Evolutionary conservation across 1,284 basidiomycete genomes (phyloP).

Genomic region (Cryptococcus sp.): DNA sequence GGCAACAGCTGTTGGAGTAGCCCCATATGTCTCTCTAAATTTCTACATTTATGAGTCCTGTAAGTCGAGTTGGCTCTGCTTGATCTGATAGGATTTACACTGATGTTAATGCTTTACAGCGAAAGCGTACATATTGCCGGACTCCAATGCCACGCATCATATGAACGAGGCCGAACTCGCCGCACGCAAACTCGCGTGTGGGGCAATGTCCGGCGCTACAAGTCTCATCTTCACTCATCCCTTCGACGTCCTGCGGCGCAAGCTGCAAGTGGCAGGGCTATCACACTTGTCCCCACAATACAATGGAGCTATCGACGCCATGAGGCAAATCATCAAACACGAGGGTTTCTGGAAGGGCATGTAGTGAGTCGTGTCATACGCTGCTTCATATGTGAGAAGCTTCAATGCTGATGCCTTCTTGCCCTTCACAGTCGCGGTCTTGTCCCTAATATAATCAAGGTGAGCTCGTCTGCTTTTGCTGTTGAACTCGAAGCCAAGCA

Average conservation of each 20-base stretch:
- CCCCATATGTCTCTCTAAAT: conserved; percentile 67
- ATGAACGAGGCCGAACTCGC: conserved; percentile 37
- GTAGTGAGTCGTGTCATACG: conserved; percentile 40
- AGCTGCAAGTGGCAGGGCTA: conserved; percentile 90
- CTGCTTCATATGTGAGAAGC: background rate
- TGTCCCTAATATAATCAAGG: conserved; percentile 87
- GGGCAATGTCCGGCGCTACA: conserved; percentile 62
- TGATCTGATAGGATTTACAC: conserved; percentile 2
- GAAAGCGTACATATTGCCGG: conserved; percentile 36
- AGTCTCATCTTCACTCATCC: conserved; percentile 95
- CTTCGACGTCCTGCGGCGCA: conserved; percentile 87
- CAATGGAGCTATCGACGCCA: conserved; percentile 74
- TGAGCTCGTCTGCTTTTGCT: conserved; percentile 11
- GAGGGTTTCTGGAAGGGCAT: conserved; percentile 65
- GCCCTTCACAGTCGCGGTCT: conserved; percentile 74
- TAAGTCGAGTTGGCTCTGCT: conserved; percentile 16
- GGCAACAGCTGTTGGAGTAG: conserved; percentile 86
- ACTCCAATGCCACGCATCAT: conserved; percentile 11
- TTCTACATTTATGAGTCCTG: conserved; percentile 51
- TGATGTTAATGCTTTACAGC: conserved; percentile 13
- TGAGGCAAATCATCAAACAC: conserved; percentile 65
- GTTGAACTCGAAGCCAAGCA: too few relatives aligned
- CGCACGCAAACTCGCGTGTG: conserved; percentile 53
- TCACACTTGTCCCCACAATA: conserved; percentile 65
- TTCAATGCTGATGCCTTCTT: background rate